Evolutionary conservation across 73 alveolate species (phyloP), one percentile per base, ranked within the genome.

Genomic region (Tetrahymena borealis): DNA sequence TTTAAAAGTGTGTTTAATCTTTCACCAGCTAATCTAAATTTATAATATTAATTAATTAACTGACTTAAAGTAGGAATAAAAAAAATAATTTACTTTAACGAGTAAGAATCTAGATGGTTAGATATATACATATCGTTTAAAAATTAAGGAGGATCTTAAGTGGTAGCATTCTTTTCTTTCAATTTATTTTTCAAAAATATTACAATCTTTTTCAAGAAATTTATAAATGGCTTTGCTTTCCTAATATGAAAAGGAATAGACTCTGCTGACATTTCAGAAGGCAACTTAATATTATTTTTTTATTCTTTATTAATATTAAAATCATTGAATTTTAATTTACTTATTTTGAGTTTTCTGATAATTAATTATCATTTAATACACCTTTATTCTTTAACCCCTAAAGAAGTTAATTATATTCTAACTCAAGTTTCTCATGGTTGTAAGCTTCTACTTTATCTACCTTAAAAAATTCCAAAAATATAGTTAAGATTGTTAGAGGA

Each of bases 201-300:
- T 15, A 97, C 94, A 31, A 97, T 95, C 90, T 97, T 94, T 91
- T 97, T 97, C 92, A 96, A 78, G 60, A 97, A 97, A 77, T 95
- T 93, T 20, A 97, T 90, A 78, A 97, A 97, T 35, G 96, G 98
- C 91, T 96, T 96, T 1, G 99, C 99, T 78, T 97, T 94, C 38
- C 97, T 92, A 38, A 97, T 97, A n/a, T 94, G 40, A n/a, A 97
- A 97, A 31, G 99, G 98, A 31, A 97, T 96, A 3, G 96, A 95
- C 32, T 95, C 96, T 31, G 42, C 90, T 11, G 94, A 33, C 11
- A 94, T 95, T 28, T 95, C 96, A 31, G 93, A 60, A 38, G 90
- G 91, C 3, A 95, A 78, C 36, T 91, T 60, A 5, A 41, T 18
- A 41, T 41, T 3, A 41, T 20, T 41, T 18, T 7, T 7, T 7